Base-by-base conservation (phyloP, 2,329 filamentous ascomycete genomes). In the Phaeosphaeria sp. region DNA sequence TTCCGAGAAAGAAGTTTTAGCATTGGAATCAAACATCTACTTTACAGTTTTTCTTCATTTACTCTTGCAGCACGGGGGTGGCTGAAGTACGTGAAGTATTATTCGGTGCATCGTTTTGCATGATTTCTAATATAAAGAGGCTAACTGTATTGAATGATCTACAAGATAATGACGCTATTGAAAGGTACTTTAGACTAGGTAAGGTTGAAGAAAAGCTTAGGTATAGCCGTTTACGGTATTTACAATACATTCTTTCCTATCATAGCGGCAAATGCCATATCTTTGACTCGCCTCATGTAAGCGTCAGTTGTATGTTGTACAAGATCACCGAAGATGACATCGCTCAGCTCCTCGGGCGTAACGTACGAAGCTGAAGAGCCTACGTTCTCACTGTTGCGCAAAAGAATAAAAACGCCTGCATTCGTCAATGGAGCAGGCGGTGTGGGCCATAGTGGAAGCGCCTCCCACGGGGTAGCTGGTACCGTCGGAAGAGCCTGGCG, bases 271-370 rank as follows among this genome's bases (percentile, higher is more conserved):
- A 52, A 52, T 6, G 50, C 50, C 41, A 46, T 33, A 15, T 52
- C 50, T 23, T 44, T 44, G 23, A 52, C n/a, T n/a, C 50, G 20
- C 22, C 50, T 23, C 25, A 52, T 46, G 15, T 52, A 52, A 21
- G 43, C 27, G 17, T 18, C 50, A 17, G 43, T 44, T 1, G 50
- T 52, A 36, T 54, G 51, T 25, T 46, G 51, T 23, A 25, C 42
- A 20, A 47, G 25, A 54, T 54, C 51, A 20, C 25, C 51, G 39
- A 54, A 47, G 20, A 47, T 48, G n/a, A 48, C 51, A 39, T 54
- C 51, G 33, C 17, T 22, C 25, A 54, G 51, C 15, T 54, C 51
- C 11, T 46, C 43, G 42, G 42, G 3, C 6, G 42, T 47, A 25
- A 54, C 42, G 3, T 18, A n/a, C n/a, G 51, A 54, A 18, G 50